Percentiles rank a stretch among this genome's conserved stretches.
These are phyloP conservation scores for Bryopsis sp. DNA, from an alignment of 139 green algal species.

Conservation along the genomic window DNA sequence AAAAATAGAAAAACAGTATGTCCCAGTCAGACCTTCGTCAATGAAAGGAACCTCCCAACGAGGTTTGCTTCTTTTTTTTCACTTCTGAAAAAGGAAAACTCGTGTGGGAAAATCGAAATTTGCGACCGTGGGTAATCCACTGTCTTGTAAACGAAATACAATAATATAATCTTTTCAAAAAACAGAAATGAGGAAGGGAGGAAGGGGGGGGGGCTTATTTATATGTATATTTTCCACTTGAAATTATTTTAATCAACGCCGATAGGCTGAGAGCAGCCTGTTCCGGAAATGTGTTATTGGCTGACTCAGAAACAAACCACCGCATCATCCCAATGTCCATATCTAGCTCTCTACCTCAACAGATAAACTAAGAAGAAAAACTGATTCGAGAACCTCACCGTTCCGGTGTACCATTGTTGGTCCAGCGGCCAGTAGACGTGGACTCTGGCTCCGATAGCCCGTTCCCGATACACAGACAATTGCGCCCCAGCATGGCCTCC, in stretches of 20 bases:
- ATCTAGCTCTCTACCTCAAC: too few relatives aligned
- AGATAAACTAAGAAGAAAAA: not conserved
- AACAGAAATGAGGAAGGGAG: not conserved
- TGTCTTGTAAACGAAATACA: too few relatives aligned
- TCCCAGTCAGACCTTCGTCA: not conserved
- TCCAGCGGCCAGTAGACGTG: slow-evolving; percentile 39
- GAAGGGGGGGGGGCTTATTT: not conserved
- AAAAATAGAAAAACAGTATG: not conserved
- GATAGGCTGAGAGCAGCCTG: too few relatives aligned
- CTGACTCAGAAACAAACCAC: too few relatives aligned
- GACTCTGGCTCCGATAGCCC: slow-evolving; percentile 55
- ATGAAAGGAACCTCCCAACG: not conserved
- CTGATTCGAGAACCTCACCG: slow-evolving; percentile 22
- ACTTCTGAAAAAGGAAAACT: not conserved
- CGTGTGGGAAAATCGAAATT: not conserved
- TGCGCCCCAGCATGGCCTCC: slow-evolving; percentile 36
- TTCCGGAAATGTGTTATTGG: too few relatives aligned
- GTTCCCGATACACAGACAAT: slow-evolving; percentile 48
- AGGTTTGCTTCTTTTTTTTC: too few relatives aligned
- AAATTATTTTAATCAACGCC: too few relatives aligned
- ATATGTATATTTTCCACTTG: not conserved
- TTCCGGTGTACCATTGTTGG: slow-evolving; percentile 36
- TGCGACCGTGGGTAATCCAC: too few relatives aligned
- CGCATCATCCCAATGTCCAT: too few relatives aligned
- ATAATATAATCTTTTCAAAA: not conserved